Evolutionary conservation across 2,329 filamentous ascomycete genomes (phyloP).

Genomic region (Coniosporium tulheliwenetii): DNA sequence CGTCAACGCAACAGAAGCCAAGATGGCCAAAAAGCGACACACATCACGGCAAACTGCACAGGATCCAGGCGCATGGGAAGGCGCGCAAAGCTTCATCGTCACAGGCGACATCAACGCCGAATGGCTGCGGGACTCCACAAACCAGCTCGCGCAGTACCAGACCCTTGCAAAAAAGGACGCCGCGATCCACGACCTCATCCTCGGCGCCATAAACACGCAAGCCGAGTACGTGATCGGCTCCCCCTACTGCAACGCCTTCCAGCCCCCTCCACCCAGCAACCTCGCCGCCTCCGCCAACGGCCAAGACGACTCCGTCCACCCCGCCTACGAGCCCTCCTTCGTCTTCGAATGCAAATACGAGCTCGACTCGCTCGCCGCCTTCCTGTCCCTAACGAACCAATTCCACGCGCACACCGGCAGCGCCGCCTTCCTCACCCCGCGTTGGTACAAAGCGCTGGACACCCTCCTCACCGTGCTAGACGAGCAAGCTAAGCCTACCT

Average conservation of each 20-base stretch:
- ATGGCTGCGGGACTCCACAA: constrained; percentile 84
- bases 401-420: constrained; percentile 71
- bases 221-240: constrained; percentile 86
- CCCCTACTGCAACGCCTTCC: constrained; percentile 97
- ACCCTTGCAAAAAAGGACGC: constrained; percentile 66
- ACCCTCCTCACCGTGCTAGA: constrained; percentile 59
- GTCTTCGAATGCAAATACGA: constrained; percentile 99
- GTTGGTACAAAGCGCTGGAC: constrained; percentile 68
- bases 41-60: constrained; percentile 12
- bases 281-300: constrained; percentile 59
- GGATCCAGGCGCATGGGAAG: constrained; percentile 51
- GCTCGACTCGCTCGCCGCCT: constrained; percentile 86
- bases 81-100: constrained; percentile 82
- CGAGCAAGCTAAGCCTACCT: constrained; percentile 68
- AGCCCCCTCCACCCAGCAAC: constrained; percentile 74
- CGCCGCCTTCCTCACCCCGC: constrained; percentile 57
- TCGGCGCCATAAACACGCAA: constrained; percentile 93
- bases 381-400: constrained; percentile 71
- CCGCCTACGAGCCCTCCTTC: constrained; percentile 63
- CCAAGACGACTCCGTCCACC: constrained; percentile 73
- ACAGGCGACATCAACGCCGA: constrained; percentile 88
- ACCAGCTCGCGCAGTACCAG: constrained; percentile 86
- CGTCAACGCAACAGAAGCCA: constrained; percentile 41
- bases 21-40: constrained; percentile 18
- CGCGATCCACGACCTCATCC: constrained; percentile 60